Conservation (phyloP, 2,329 filamentous ascomycete species). For the Pezicula carpinea region DNA sequence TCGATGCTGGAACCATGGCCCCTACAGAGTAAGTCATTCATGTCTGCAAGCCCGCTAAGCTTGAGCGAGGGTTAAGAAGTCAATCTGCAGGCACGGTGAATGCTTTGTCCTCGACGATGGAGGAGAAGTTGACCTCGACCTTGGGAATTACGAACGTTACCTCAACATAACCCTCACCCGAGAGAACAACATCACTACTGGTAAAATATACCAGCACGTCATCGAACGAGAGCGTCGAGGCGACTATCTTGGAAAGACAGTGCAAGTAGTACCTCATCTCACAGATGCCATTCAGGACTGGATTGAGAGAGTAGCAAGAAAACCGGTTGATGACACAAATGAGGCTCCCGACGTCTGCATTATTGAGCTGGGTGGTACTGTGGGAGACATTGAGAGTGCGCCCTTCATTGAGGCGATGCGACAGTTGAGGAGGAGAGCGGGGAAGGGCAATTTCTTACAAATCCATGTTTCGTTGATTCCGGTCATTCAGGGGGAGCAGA, state of each 20-base stretch:
- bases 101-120: conserved; percentile 84
- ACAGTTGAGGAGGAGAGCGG: conserved; percentile 68
- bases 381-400: conserved; percentile 80
- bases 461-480: conserved; percentile 90
- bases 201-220: conserved; percentile 90
- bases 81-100: conserved; percentile 66
- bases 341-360: conserved; percentile 90
- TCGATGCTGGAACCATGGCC: conserved; percentile 65
- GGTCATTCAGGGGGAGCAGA: conserved; percentile 65
- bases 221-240: conserved; percentile 64
- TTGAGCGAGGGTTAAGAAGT: too few relatives aligned
- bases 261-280: conserved; percentile 89
- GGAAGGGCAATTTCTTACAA: conserved; percentile 77
- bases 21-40: conserved; percentile 39
- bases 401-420: conserved; percentile 85
- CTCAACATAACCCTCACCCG: conserved; percentile 75
- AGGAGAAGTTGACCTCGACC: conserved; percentile 70
- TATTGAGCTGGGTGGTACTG: conserved; percentile 64
- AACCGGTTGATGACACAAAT: conserved; percentile 80
- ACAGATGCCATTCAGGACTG: conserved; percentile 90
- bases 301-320: conserved; percentile 80
- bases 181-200: conserved; percentile 95
- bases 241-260: conserved; percentile 80
- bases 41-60: conserved; percentile 21
- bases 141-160: conserved; percentile 77